Evolutionary conservation across 2,329 filamentous ascomycete species (phyloP), one percentile per base, ranked within the genome.

Genomic region (Cadophora gregata): DNA sequence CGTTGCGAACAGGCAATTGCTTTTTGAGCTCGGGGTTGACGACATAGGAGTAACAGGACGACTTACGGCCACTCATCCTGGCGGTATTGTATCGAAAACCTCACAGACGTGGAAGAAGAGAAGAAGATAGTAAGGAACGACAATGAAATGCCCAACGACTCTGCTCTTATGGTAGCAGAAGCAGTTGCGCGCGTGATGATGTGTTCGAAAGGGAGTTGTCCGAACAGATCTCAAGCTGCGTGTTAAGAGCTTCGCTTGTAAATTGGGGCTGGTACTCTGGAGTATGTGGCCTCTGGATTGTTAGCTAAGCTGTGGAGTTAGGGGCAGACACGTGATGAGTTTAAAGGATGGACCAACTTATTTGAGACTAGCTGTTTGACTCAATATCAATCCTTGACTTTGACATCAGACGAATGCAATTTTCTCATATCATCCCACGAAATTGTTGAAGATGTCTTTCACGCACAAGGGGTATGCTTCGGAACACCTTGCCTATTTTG

Each of bases 31-130:
- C 51, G 65, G 27, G 50, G 53, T 29, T 50, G 60, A 67, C n/a
- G 53, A 45, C 25, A 61, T 59, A 59, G 66, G 65, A 65, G 67
- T 67, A 60, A 47, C 19, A 60, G 69, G 50, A 65, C 50, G 62
- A 78, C 78, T 78, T 72, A 80, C 78, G 77, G 76, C 78, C 77
- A 78, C 78, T 80, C 78, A 80, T 80, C 77, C 76, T 80, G 78
- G 77, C 78, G 75, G 71, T 75, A 68, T 75, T 74, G 68, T 70
- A 67, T 71, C 66, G 66, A 72, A 71, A 76, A 75, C 76, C 74
- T 77, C 75, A 76, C 75, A 76, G 72, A 78, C 72, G 75, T 75
- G 71, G 74, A 75, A 75, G 74, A 75, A 72, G 73, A 71, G 65
- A 72, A 74, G 63, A 71, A 67, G 55, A 62, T 69, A 68, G 59